These are phyloP conservation scores for Mycosphaerella sp. DNA, from an alignment of 2,329 filamentous ascomycete genomes.

Conservation along the genomic window DNA sequence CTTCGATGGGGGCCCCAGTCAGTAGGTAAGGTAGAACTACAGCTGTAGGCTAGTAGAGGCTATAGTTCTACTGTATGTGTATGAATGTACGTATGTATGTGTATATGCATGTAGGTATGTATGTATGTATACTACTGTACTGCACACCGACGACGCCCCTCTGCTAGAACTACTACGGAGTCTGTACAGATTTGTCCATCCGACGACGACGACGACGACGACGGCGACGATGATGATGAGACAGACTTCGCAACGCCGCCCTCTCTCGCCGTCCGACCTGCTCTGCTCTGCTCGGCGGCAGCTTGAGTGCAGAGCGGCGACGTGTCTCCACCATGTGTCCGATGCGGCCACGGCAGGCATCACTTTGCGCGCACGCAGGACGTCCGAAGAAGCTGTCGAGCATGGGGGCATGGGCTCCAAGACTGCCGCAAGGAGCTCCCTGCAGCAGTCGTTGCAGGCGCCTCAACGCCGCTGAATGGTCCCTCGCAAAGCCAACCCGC, in stretches of 20 bases:
- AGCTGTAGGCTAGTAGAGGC: no score
- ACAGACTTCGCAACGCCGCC: no score
- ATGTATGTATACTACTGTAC: no score
- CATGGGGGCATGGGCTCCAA: constrained; percentile 2
- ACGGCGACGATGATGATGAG: background rate
- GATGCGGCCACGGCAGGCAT: constrained; percentile 11
- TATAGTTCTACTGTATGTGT: no score
- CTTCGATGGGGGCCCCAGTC: constrained; percentile 7
- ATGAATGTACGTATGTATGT: no score
- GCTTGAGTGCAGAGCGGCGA: background rate
- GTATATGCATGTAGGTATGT: no score
- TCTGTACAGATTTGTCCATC: no score
- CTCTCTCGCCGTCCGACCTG: background rate
- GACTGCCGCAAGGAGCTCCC: constrained; percentile 22
- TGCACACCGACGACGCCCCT: no score
- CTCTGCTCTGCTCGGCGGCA: background rate
- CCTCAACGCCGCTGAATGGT: constrained; percentile 20
- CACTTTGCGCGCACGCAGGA: constrained; percentile 12
- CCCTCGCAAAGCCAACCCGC: constrained; percentile 1
- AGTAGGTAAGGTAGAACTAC: no score
- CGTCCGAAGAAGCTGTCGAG: constrained; percentile 21
- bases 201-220: no score
- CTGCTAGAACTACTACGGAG: no score
- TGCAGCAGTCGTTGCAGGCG: constrained; percentile 30
- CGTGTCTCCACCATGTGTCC: background rate